Conservation (phyloP, 306 rosid species). For the Datisca glomerata region DNA sequence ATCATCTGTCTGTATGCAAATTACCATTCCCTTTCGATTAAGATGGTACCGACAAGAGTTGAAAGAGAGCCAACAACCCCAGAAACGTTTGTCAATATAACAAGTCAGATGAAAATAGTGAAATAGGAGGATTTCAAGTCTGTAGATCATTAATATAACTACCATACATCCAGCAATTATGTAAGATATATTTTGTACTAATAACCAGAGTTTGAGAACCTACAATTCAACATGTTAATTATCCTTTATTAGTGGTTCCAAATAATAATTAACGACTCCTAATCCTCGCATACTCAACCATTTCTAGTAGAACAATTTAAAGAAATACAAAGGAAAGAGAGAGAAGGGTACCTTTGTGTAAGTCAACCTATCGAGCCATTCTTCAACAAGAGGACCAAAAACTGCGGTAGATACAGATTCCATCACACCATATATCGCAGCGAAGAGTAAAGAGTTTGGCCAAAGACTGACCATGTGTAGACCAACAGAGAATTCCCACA, state of each 20-base stretch:
- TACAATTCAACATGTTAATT: slow-evolving; percentile 10
- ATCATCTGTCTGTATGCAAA: neutral
- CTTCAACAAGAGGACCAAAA: slow-evolving; percentile 74
- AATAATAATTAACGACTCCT: neutral
- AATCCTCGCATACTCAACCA: neutral
- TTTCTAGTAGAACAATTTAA: too few species aligned
- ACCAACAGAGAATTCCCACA: slow-evolving; percentile 99
- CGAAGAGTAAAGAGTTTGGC: slow-evolving; percentile 75
- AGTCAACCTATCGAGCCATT: slow-evolving; percentile 50
- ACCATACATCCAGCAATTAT: slow-evolving; percentile 67
- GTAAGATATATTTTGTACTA: slow-evolving; percentile 56
- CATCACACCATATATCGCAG: slow-evolving; percentile 75
- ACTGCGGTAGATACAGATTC: slow-evolving; percentile 75
- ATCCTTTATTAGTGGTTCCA: neutral
- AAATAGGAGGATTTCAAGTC: slow-evolving; percentile 45
- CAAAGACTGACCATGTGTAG: slow-evolving; percentile 76
- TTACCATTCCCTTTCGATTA: slow-evolving; percentile 97
- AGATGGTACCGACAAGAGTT: slow-evolving; percentile 76
- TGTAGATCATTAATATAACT: slow-evolving; percentile 35
- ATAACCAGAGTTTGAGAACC: slow-evolving; percentile 81
- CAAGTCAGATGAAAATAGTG: slow-evolving; percentile 34
- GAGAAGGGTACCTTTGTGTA: slow-evolving; percentile 43
- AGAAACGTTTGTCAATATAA: slow-evolving; percentile 43
- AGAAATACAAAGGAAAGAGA: too few species aligned
- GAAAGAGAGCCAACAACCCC: slow-evolving; percentile 80